Percentiles rank a stretch among this genome's conserved stretches.
phyloP scores from a whole-genome alignment of 2,329 filamentous ascomycete species.

The Aureobasidium pullulans region DNA sequence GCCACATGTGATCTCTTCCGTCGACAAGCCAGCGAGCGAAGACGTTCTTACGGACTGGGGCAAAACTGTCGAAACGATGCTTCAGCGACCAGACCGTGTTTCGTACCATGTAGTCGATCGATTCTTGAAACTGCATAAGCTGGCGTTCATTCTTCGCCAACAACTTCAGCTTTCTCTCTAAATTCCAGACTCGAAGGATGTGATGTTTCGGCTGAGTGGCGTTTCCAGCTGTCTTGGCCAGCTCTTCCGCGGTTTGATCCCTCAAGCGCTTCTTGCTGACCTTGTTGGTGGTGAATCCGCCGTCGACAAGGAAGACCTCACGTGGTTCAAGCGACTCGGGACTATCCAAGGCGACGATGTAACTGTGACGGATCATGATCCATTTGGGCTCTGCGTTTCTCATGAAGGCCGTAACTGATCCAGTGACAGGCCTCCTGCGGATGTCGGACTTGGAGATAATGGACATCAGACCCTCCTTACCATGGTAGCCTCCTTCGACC shows the following conservation, averaged over 20 bases:
- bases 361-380: conserved; percentile 97
- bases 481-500: conserved; percentile 92
- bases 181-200: conserved; percentile 78
- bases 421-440: conserved; percentile 16
- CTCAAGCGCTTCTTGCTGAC: conserved; percentile 47
- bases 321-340: conserved; percentile 98
- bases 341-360: conserved; percentile 96
- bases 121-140: conserved; percentile 87
- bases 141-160: conserved; percentile 86
- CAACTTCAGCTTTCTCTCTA: conserved; percentile 85
- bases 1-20: conserved; percentile 98
- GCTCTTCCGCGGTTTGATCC: conserved; percentile 52
- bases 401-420: conserved; percentile 3
- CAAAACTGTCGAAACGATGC: conserved; percentile 89
- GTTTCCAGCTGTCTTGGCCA: conserved; percentile 56
- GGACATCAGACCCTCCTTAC: conserved; percentile 89
- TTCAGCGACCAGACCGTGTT: conserved; percentile 75
- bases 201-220: conserved; percentile 66
- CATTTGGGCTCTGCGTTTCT: conserved; percentile 80
- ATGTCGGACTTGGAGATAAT: conserved; percentile 75
- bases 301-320: conserved; percentile 94
- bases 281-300: conserved; percentile 73
- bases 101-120: conserved; percentile 75
- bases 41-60: conserved; percentile 76
- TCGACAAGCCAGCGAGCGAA: conserved; percentile 97